These are phyloP conservation scores for Cystobasidiaceae sp. DNA, from an alignment of 1,284 basidiomycete species.

Conservation along the genomic window DNA sequence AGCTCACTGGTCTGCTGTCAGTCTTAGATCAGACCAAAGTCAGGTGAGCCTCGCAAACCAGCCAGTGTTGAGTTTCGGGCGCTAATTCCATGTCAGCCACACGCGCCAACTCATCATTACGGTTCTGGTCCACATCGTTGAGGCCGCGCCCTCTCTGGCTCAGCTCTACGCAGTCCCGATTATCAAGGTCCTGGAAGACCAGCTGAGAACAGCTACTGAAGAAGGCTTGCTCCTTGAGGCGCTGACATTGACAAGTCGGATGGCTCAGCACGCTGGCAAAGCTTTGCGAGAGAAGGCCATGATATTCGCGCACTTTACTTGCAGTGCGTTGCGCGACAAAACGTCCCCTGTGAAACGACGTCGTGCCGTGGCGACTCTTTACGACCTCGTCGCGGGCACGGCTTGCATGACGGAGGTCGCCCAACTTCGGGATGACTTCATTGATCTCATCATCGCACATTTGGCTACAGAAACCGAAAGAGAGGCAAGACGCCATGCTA, in stretches of 20 bases:
- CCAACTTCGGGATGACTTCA: constrained; percentile 1
- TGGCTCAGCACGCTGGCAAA: constrained; percentile 12
- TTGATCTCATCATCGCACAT: constrained; percentile 18
- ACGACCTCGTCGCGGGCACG: constrained; percentile 12
- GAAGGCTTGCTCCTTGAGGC: background rate
- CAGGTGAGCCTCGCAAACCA: background rate
- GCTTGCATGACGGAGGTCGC: constrained; percentile 25
- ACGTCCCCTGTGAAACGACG: constrained; percentile 12
- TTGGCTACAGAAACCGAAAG: constrained; percentile 9
- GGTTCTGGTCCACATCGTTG: constrained; percentile 17
- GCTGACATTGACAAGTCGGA: background rate
- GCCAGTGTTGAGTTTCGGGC: too few species aligned
- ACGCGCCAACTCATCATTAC: constrained; percentile 4
- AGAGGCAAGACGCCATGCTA: background rate
- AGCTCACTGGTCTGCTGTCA: constrained; percentile 23
- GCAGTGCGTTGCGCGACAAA: constrained; percentile 17
- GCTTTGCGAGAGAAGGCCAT: background rate
- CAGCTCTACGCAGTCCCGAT: constrained; percentile 7
- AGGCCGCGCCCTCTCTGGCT: constrained; percentile 17
- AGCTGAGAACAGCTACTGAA: background rate
- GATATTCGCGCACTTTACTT: background rate
- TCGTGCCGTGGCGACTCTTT: constrained; percentile 9
- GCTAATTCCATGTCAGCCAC: background rate
- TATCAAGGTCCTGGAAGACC: constrained; percentile 9
- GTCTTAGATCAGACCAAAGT: constrained; percentile 19